Conservation (phyloP, 2,329 filamentous ascomycete genomes). For the Iodosphaeria phyllophila region DNA sequence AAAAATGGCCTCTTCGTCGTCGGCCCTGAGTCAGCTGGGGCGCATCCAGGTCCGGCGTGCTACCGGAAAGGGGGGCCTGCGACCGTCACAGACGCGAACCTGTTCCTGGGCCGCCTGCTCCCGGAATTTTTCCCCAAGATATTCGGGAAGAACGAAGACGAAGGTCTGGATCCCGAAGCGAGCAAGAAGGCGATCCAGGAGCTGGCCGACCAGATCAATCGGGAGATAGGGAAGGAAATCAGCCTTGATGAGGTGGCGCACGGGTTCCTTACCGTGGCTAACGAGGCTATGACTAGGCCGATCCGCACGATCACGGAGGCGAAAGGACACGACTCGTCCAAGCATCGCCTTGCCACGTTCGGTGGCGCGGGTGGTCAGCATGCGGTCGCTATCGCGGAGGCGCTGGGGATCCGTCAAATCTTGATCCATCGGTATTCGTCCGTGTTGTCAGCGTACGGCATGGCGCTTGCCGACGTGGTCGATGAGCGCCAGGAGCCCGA, state of each 20-base stretch:
- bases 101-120: constrained; percentile 66
- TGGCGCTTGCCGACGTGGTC: constrained; percentile 84
- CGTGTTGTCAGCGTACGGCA: constrained; percentile 77
- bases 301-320: constrained; percentile 85
- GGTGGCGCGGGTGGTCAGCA: constrained; percentile 85
- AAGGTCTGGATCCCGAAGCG: constrained; percentile 57
- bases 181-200: constrained; percentile 61
- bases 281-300: constrained; percentile 79
- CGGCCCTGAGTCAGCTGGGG: constrained; percentile 74
- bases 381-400: constrained; percentile 76
- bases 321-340: constrained; percentile 78
- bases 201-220: constrained; percentile 60
- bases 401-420: constrained; percentile 69
- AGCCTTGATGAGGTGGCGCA: constrained; percentile 71
- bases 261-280: constrained; percentile 77
- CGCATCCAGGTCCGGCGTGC: constrained; percentile 77
- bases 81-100: constrained; percentile 85
- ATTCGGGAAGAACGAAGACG: constrained; percentile 75
- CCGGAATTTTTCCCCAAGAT: constrained; percentile 93
- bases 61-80: constrained; percentile 79
- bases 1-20: constrained; percentile 80
- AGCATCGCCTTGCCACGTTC: constrained; percentile 80
- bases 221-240: constrained; percentile 53
- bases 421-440: constrained; percentile 77
- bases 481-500: constrained; percentile 74